Evolutionary conservation across 2,329 filamentous ascomycete genomes (phyloP).

Genomic region (Arthrinium puccinioides): DNA sequence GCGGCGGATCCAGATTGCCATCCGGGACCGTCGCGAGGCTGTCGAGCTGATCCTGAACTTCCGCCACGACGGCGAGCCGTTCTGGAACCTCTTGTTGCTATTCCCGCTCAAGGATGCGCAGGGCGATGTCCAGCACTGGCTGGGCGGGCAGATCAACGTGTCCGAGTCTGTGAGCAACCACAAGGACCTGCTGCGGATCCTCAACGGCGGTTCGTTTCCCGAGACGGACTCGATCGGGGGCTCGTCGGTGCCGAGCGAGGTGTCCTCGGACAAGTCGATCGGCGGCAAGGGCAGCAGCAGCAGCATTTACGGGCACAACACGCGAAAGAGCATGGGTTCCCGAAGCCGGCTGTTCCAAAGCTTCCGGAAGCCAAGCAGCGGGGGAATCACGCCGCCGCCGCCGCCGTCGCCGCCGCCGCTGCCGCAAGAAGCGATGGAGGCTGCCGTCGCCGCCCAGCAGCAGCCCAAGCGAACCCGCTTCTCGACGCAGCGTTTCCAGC

Average conservation of each 20-base stretch:
- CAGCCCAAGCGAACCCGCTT: constrained; percentile 6
- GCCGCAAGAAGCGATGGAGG: constrained; percentile 2
- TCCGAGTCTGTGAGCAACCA: constrained; percentile 43
- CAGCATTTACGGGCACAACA: neutral
- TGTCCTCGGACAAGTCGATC: constrained; percentile 2
- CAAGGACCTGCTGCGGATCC: constrained; percentile 41
- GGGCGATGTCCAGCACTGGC: constrained; percentile 42
- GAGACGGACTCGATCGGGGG: constrained; percentile 21
- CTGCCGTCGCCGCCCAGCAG: neutral
- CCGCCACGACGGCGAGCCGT: constrained; percentile 41
- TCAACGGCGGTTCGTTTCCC: constrained; percentile 31
- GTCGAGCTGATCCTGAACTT: constrained; percentile 46
- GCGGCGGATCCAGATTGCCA: constrained; percentile 25
- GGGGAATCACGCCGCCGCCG: neutral
- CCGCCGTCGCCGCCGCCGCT: constrained; percentile 1
- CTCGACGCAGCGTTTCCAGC: constrained; percentile 7
- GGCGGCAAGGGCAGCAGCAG: neutral
- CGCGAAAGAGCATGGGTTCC: neutral
- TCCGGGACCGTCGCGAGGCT: constrained; percentile 20
- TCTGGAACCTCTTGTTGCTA: constrained; percentile 50
- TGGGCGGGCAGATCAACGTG: constrained; percentile 51
- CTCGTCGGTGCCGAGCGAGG: constrained; percentile 8
- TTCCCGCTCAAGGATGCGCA: constrained; percentile 41
- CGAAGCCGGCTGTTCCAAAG: constrained; percentile 3
- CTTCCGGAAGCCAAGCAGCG: constrained; percentile 1